phyloP scores from a whole-genome alignment of 116 monocot genomes.

The Zostera marina region DNA sequence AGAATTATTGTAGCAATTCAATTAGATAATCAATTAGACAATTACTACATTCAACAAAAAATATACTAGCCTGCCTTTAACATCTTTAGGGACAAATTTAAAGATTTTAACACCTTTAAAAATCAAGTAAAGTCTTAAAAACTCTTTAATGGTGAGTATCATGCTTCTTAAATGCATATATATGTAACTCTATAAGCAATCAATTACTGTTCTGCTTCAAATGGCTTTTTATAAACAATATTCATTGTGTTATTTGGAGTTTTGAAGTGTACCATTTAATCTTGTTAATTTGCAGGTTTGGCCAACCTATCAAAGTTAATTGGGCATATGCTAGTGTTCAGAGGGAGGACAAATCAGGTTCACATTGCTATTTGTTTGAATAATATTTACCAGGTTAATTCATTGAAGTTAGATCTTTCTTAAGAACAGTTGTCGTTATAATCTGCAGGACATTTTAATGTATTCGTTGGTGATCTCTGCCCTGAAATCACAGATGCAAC shows the following conservation, averaged over 20 bases:
- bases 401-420: background rate
- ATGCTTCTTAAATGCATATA: too few relatives aligned
- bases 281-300: conserved; percentile 32
- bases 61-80: too few relatives aligned
- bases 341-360: conserved; percentile 67
- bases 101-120: too few relatives aligned
- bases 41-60: too few relatives aligned
- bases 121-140: too few relatives aligned
- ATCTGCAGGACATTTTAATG: conserved; percentile 55
- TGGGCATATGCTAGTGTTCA: conserved; percentile 82
- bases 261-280: background rate
- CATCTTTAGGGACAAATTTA: too few relatives aligned
- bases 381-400: background rate
- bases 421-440: background rate
- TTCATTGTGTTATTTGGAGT: background rate
- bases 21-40: too few relatives aligned
- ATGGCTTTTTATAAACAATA: background rate
- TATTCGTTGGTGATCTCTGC: conserved; percentile 93
- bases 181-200: background rate
- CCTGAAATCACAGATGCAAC: conserved; percentile 86
- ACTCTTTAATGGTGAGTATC: too few relatives aligned
- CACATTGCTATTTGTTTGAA: background rate
- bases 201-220: background rate
- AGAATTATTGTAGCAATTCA: too few relatives aligned
- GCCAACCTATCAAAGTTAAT: conserved; percentile 71